Conservation (phyloP, 2,329 filamentous ascomycete species). For the Neopestalotiopsis rosae region DNA sequence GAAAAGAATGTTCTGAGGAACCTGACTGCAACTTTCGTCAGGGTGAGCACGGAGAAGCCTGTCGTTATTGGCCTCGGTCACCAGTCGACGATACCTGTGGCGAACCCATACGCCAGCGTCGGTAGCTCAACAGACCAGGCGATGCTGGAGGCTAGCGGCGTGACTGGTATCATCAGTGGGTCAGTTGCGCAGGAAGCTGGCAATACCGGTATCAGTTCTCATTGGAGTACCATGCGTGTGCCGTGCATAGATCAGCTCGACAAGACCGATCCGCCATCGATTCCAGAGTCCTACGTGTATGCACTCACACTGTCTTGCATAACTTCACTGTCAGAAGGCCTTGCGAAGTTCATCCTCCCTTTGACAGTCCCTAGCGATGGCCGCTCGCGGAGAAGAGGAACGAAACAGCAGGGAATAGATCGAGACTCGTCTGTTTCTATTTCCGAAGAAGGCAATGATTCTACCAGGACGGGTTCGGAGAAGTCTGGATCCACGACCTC, state of each 20-base stretch:
- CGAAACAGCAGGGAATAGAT: constrained; percentile 47
- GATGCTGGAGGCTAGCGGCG: constrained; percentile 86
- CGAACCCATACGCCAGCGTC: constrained; percentile 58
- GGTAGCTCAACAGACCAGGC: constrained; percentile 76
- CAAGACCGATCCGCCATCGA: constrained; percentile 80
- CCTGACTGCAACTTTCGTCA: constrained; percentile 87
- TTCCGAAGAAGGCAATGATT: constrained; percentile 40
- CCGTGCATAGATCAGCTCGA: constrained; percentile 94
- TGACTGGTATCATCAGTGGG: constrained; percentile 84
- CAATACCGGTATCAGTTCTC: constrained; percentile 80
- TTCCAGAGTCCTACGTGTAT: constrained; percentile 95
- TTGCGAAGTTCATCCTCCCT: constrained; percentile 92
- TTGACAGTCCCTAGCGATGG: constrained; percentile 81
- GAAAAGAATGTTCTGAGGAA: constrained; percentile 81
- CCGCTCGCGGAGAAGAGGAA: constrained; percentile 55
- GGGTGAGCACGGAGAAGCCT: constrained; percentile 89
- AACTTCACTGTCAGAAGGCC: constrained; percentile 85
- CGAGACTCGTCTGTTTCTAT: constrained; percentile 45
- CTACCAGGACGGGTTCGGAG: constrained; percentile 35
- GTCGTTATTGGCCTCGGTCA: constrained; percentile 85
- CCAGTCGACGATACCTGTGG: constrained; percentile 82
- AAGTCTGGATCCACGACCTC: constrained; percentile 32
- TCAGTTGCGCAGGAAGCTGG: constrained; percentile 70
- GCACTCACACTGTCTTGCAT: constrained; percentile 88
- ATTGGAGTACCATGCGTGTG: constrained; percentile 88